Evolutionary conservation across 495 filamentous ascomycete genomes (phyloP).

Genomic region (Trichocladium antarcticum): DNA sequence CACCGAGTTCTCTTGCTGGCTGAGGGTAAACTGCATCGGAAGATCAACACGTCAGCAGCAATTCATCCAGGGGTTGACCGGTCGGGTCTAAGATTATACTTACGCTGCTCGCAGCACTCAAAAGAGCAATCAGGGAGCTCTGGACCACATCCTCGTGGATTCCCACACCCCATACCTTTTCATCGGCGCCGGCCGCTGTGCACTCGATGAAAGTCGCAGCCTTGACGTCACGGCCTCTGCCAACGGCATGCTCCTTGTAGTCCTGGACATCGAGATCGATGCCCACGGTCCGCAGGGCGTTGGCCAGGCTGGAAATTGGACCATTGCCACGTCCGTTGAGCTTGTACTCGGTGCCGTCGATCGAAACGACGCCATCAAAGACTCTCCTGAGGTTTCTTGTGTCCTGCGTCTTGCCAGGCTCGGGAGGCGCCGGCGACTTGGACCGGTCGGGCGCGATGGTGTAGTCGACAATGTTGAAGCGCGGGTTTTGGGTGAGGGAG

Average conservation of each 20-base stretch:
- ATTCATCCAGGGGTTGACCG: too few relatives aligned
- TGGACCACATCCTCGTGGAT: constrained; percentile 93
- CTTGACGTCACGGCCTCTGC: constrained; percentile 66
- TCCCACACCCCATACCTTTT: constrained; percentile 89
- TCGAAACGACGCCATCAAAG: constrained; percentile 78
- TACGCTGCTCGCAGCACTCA: constrained; percentile 83
- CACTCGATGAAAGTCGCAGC: constrained; percentile 93
- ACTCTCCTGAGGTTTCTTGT: constrained; percentile 67
- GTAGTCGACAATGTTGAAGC: constrained; percentile 87
- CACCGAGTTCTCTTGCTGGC: constrained; percentile 45
- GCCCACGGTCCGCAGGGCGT: constrained; percentile 69
- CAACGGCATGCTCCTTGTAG: constrained; percentile 95
- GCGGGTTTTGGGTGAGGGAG: constrained; percentile 66
- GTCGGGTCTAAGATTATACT: constrained; percentile 37
- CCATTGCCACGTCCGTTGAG: constrained; percentile 79
- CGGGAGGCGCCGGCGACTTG: constrained; percentile 58
- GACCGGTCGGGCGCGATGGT: constrained; percentile 80
- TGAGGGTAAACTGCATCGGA: constrained; percentile 45
- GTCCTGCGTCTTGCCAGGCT: constrained; percentile 56
- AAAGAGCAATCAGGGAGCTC: constrained; percentile 76
- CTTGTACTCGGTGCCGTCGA: constrained; percentile 68
- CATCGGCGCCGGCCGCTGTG: constrained; percentile 52
- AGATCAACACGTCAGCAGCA: constrained; percentile 8
- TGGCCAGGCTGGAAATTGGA: constrained; percentile 76
- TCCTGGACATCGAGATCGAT: constrained; percentile 86